Conservation (phyloP, 768 basidiomycete species). For the Russula dissimulans region DNA sequence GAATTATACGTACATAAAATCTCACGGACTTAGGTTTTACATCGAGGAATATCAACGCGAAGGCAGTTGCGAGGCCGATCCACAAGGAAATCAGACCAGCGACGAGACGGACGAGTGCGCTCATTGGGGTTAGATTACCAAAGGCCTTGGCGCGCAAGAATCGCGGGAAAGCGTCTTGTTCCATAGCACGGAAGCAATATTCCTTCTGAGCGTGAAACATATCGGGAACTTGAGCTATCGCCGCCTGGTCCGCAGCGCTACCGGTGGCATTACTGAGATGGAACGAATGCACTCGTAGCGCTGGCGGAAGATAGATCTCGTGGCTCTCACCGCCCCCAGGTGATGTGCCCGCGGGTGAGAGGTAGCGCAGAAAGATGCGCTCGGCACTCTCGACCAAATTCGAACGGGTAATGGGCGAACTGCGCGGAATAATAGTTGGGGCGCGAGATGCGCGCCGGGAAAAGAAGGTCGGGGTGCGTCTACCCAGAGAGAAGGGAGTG, state of each 20-base stretch:
- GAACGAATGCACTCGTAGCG: constrained; percentile 86
- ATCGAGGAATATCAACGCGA: constrained; percentile 90
- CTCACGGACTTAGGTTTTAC: constrained; percentile 85
- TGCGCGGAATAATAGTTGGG: constrained; percentile 89
- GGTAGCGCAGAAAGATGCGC: constrained; percentile 91
- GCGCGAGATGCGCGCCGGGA: constrained; percentile 75
- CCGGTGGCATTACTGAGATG: constrained; percentile 74
- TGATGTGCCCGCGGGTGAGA: constrained; percentile 70
- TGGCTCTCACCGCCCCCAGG: constrained; percentile 82
- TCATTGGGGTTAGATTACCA: constrained; percentile 90
- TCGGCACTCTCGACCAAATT: constrained; percentile 92
- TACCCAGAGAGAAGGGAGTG: constrained; percentile 71
- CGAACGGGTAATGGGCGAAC: constrained; percentile 78
- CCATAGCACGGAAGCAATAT: constrained; percentile 93
- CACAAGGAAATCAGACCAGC: constrained; percentile 80
- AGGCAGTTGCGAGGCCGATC: constrained; percentile 88
- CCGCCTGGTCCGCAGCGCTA: constrained; percentile 53
- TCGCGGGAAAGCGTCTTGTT: constrained; percentile 88
- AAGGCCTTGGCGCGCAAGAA: constrained; percentile 98
- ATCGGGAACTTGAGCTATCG: constrained; percentile 89
- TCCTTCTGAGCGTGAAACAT: constrained; percentile 98
- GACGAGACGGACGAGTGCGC: constrained; percentile 77
- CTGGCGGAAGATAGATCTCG: constrained; percentile 94
- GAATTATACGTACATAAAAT: constrained; percentile 72
- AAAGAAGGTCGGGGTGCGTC: constrained; percentile 70